Evolutionary conservation across 345 rosid genomes (phyloP), one percentile per base, ranked within the genome.

Genomic region (Ailanthus altissimus): DNA sequence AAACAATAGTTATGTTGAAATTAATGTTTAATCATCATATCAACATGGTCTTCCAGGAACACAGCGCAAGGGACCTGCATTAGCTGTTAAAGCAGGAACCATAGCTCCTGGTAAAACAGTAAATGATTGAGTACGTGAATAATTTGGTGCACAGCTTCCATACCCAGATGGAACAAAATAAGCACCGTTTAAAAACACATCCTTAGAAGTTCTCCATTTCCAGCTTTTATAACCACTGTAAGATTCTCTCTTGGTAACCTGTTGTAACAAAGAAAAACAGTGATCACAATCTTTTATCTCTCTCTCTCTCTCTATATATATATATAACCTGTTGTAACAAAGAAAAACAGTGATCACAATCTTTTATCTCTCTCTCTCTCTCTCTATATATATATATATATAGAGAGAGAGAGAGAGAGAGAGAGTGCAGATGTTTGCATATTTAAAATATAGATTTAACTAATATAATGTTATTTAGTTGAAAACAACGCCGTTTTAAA

Each of bases 191-290:
- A 78, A 54, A 77, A 93, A 88, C 13, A 89, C 83, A 70, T 95
- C 98, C 36, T 84, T 90, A 40, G 95, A 92, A 6, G 91, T 87
- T 75, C 93, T 89, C 98, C 99, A 93, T 72, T 85, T 95, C 97
- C 98, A 95, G 46, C 67, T 81, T 73, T 88, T 83, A 94, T 94
- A 90, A 11, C 86, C 76, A 42, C 78, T 60, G 9, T 67, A 50
- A 11, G 82, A 81, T 63, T 92, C 96, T 82, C 99, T 90, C 84
- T 95, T 95, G 2, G 98, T 95, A 67, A 95, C 97, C 94, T 94
- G 83, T 62, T 60, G 53, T 36, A n/a, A n/a, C 50, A 28, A 53
- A 61, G 2, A 73, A 45, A 26, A 8, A 45, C 15, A 9, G 26
- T 0, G 14, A 43, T 11, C 12, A 32, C 3, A 32, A 32, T 32